Evolutionary conservation across 768 basidiomycete species (phyloP), one percentile per base, ranked within the genome.

Genomic region (Lactarius sanguifluus): DNA sequence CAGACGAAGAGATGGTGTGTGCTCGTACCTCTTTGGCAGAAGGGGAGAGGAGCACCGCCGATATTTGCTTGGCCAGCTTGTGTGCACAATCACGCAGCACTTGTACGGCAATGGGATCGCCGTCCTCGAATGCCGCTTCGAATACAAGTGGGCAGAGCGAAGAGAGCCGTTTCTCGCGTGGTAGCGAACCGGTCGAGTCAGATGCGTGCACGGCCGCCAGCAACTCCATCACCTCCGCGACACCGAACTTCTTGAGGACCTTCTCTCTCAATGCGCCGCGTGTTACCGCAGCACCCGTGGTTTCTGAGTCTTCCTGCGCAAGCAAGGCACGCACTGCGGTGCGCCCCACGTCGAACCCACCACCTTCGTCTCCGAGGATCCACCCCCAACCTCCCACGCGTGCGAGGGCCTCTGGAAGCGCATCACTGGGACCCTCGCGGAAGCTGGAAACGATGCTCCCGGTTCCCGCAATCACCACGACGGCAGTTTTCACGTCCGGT

Each of bases 401-500:
- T 36, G 32, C 64, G 18, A 70, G 58, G 18, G 56, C 30, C 57
- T 64, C 67, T 5, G 62, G 58, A n/a, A 58, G 43, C 15, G 66
- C 62, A 7, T 45, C 47, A 7, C 6, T 50, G 16, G 56, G 28
- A 18, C 59, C 76, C 54, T 82, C 79, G 59, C 77, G 77, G 76
- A 91, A 92, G 62, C 85, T 84, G 18, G 88, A 87, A 40, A 88
- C 83, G 71, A 86, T 91, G 13, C 88, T 86, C 3, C 94, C 94
- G 0, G 94, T 96, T 16, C 94, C 94, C 2, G 83, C 88, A 66
- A 96, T 88, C 59, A 87, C 87, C 3, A 87, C 83, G 36, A 95
- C 81, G 9, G 89, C 91, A 65, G 84, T 80, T 16, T 78, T 75
- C 20, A 88, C 81, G 71, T 88, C 88, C 1, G 78, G 72, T 72